Percentiles rank a stretch among this genome's conserved stretches.
Conservation (phyloP, 2,329 filamentous ascomycete genomes). For the Sporothrix sp. region DNA sequence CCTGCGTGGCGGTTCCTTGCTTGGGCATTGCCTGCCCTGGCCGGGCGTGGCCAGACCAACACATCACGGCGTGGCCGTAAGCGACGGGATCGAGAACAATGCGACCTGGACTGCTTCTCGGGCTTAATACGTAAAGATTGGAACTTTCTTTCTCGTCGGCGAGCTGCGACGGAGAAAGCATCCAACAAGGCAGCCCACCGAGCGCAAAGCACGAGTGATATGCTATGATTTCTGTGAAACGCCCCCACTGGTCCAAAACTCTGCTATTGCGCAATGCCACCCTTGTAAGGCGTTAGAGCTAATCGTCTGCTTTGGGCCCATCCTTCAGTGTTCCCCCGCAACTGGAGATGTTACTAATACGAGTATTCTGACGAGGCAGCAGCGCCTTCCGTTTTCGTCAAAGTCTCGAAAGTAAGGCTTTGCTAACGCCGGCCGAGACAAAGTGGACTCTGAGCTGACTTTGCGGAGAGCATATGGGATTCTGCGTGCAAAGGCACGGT, state of each 20-base stretch:
- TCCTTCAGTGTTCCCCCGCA: background rate
- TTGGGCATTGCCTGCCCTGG: too few species aligned
- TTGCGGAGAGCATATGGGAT: too few species aligned
- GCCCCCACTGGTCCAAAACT: slow-evolving; percentile 1
- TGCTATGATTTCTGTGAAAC: too few species aligned
- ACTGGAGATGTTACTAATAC: background rate
- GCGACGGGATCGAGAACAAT: too few species aligned
- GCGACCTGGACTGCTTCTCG: too few species aligned
- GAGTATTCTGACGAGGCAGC: too few species aligned
- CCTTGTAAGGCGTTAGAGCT: slow-evolving; percentile 10
- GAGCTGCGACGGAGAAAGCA: background rate
- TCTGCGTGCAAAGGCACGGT: too few species aligned
- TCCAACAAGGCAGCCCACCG: background rate
- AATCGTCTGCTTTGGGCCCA: background rate
- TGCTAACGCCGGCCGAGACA: background rate
- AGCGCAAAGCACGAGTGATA: background rate
- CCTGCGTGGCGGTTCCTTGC: too few species aligned
- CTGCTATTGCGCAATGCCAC: slow-evolving; percentile 9
- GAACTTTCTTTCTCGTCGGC: too few species aligned
- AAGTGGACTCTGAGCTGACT: background rate
- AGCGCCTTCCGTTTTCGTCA: background rate
- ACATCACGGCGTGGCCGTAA: too few species aligned
- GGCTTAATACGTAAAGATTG: too few species aligned
- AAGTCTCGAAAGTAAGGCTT: background rate
- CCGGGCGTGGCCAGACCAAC: too few species aligned